These are phyloP conservation scores for Sclerotinia subarctica DNA, from an alignment of 2,329 filamentous ascomycete genomes.

Conservation along the genomic window DNA sequence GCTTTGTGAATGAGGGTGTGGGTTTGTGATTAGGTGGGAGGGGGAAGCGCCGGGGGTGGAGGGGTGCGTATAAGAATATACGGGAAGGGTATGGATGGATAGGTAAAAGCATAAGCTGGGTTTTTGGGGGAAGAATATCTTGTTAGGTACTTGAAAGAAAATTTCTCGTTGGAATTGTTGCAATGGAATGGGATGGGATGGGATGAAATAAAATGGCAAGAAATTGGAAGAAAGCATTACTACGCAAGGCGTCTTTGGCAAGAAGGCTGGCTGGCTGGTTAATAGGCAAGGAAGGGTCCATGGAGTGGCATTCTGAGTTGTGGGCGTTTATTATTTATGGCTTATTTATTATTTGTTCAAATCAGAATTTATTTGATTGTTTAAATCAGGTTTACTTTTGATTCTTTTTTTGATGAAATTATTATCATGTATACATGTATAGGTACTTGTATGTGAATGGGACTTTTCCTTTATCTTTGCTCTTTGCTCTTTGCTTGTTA, in stretches of 20 bases:
- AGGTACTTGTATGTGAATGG: no score
- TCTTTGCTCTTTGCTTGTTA: no score
- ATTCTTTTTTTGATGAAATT: no score
- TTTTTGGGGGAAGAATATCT: background rate
- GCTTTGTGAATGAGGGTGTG: background rate
- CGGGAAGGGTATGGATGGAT: background rate
- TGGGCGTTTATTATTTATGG: background rate
- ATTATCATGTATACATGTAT: background rate
- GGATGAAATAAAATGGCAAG: background rate
- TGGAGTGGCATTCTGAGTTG: background rate
- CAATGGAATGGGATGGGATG: background rate
- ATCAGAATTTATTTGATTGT: background rate
- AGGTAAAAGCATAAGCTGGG: background rate
- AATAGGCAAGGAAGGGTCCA: no score
- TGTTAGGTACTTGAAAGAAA: no score
- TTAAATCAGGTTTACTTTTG: background rate
- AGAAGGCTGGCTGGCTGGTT: no score
- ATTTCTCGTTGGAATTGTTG: background rate
- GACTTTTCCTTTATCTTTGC: background rate
- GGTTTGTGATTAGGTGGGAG: background rate
- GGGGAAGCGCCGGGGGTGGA: no score
- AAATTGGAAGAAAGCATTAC: background rate
- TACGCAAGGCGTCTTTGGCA: background rate
- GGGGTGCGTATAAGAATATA: no score
- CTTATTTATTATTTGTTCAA: no score